These are phyloP conservation scores for Aspergillus japonicus DNA, from an alignment of 2,329 filamentous ascomycete genomes.

Conservation along the genomic window DNA sequence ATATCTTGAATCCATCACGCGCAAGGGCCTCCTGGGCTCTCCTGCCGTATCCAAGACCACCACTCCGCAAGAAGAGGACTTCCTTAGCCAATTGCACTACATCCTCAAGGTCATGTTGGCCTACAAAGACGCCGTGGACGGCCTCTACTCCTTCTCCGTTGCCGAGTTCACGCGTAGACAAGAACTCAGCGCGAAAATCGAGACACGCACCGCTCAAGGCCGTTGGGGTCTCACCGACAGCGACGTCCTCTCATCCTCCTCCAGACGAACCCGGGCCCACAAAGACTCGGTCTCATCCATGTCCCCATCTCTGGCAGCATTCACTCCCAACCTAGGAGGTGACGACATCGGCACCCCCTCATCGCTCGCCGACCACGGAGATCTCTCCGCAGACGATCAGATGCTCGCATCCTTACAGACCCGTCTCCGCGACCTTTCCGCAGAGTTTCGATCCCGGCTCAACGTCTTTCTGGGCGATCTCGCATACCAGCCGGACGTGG, in stretches of 20 bases:
- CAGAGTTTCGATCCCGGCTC: constrained; percentile 73
- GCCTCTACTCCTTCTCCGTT: constrained; percentile 90
- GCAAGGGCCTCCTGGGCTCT: constrained; percentile 88
- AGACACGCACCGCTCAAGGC: constrained; percentile 63
- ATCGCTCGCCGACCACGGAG: constrained; percentile 29
- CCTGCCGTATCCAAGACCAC: constrained; percentile 39
- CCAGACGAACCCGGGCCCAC: constrained; percentile 27
- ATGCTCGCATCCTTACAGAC: constrained; percentile 74
- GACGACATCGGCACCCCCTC: constrained; percentile 42
- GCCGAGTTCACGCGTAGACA: constrained; percentile 92
- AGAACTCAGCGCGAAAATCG: constrained; percentile 72
- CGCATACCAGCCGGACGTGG: constrained; percentile 87
- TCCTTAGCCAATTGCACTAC: constrained; percentile 87
- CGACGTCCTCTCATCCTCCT: constrained; percentile 39
- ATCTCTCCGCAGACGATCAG: constrained; percentile 51
- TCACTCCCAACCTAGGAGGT: constrained; percentile 27
- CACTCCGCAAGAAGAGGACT: constrained; percentile 65
- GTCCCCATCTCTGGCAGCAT: constrained; percentile 24
- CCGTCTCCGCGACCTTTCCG: constrained; percentile 68
- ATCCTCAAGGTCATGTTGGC: constrained; percentile 90
- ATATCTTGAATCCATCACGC: constrained; percentile 91
- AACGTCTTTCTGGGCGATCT: constrained; percentile 84
- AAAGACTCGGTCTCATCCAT: constrained; percentile 27
- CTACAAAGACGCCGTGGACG: constrained; percentile 91
- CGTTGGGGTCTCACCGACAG: constrained; percentile 63